Conservation (phyloP, 2,329 filamentous ascomycete species). For the Teratosphaeriaceae sp. region DNA sequence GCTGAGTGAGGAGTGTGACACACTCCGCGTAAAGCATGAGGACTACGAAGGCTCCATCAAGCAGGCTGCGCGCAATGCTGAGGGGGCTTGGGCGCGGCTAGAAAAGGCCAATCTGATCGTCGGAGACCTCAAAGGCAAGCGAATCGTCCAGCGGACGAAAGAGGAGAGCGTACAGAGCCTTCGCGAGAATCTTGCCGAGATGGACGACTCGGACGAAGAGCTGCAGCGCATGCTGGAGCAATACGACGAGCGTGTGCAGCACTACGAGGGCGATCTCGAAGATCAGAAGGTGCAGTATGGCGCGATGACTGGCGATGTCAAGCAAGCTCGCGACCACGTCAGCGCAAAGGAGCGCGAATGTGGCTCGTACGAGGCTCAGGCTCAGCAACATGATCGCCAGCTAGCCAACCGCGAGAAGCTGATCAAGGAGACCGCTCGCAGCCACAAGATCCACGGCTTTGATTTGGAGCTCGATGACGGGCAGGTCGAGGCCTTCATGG, state of each 20-base stretch:
- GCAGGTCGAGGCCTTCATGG: conserved; percentile 69
- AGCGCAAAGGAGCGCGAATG: conserved; percentile 52
- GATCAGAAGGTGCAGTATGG: conserved; percentile 58
- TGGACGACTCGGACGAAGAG: conserved; percentile 70
- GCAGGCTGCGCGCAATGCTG: conserved; percentile 43
- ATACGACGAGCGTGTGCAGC: conserved; percentile 65
- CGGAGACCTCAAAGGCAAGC: conserved; percentile 68
- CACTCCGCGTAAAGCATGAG: conserved; percentile 52
- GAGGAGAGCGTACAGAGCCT: conserved; percentile 65
- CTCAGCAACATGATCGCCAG: conserved; percentile 79
- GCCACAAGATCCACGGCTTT: conserved; percentile 76
- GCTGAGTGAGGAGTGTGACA: conserved; percentile 61
- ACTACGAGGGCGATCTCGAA: conserved; percentile 56
- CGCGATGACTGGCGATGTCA: conserved; percentile 51
- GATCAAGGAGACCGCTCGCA: conserved; percentile 69
- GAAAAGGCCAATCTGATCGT: conserved; percentile 69
- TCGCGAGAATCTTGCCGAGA: conserved; percentile 64
- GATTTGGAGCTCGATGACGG: conserved; percentile 70
- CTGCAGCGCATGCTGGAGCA: conserved; percentile 65
- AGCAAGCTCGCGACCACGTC: conserved; percentile 37
- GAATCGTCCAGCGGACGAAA: conserved; percentile 64
- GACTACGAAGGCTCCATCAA: conserved; percentile 55
- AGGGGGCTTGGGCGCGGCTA: conserved; percentile 64
- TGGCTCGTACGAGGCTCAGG: conserved; percentile 78
- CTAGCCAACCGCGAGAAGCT: conserved; percentile 63